Evolutionary conservation across 176 grass and related monocot species (phyloP).

Genomic region (Eragrostis nindensis): DNA sequence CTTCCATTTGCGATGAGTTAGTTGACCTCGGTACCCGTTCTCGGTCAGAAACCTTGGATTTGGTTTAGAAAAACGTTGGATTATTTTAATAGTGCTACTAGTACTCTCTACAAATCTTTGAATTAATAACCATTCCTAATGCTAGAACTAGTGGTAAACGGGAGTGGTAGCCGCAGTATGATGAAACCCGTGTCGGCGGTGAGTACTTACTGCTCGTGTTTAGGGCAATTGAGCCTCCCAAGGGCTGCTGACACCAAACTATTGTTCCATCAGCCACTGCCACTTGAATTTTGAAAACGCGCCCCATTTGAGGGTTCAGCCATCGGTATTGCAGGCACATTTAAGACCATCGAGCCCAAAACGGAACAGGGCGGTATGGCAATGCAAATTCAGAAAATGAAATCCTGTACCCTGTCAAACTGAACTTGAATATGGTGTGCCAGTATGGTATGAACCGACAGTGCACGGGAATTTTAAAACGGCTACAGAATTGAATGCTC

Average conservation of each 20-base stretch:
- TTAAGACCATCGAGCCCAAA: constrained; percentile 25
- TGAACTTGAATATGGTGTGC: too few relatives aligned
- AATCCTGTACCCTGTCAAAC: too few relatives aligned
- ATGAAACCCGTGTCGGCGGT: too few relatives aligned
- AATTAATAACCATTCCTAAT: background rate
- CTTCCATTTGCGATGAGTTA: background rate
- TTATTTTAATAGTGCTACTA: too few relatives aligned
- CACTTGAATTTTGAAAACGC: background rate
- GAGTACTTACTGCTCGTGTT: too few relatives aligned
- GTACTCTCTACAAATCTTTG: too few relatives aligned
- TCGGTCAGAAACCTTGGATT: background rate
- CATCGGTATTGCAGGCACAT: constrained; percentile 23
- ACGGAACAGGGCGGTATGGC: background rate
- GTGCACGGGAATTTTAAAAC: too few relatives aligned
- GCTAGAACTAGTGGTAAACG: background rate
- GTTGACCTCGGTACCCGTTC: constrained; percentile 2
- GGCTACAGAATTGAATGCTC: too few relatives aligned
- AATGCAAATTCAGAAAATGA: background rate
- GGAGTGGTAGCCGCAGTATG: background rate
- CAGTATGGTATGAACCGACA: too few relatives aligned
- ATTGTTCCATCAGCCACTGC: background rate
- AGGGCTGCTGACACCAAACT: constrained; percentile 17
- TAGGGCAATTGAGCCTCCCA: constrained; percentile 33
- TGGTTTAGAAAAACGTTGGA: background rate
- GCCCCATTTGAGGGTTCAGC: background rate